Evolutionary conservation across 2,329 filamentous ascomycete genomes (phyloP), one percentile per base, ranked within the genome.

Genomic region (Ophiostoma triangulosporum): DNA sequence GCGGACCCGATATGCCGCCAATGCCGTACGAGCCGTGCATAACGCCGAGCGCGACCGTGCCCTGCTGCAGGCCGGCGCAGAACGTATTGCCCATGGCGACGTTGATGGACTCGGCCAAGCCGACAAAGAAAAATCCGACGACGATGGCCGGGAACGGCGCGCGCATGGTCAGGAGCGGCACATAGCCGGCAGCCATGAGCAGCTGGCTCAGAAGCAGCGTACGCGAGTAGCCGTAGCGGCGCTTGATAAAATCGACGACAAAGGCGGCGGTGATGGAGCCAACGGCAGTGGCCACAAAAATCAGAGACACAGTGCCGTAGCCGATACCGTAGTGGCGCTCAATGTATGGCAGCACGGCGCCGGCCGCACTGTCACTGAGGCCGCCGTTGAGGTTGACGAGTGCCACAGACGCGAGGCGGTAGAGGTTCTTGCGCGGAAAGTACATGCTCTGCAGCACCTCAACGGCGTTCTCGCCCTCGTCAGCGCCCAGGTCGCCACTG

Each of bases 341-440:
- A 66, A 94, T 85, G 62, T 88, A 88, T 0, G 88, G 87, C 60
- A 94, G 86, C 54, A 93, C 63, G 11, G 87, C 86, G 62, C 88
- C 88, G 1, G 86, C 80, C 0, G 84, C 82, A 40, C 81, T 78
- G 65, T 94, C 88, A 60, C 80, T 86, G 55, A 93, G 68, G 0
- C 86, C 88, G 60, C 83, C 82, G 2, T 75, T 74, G 57, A 93
- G 75, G 55, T 78, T 83, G 57, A 83, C 76, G 43, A 85, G 62
- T 58, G 83, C 88, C 14, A 76, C 73, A 11, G 78, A 74, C 9
- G 82, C 63, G 26, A 90, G 70, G 32, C 86, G 73, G 68, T 76
- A 90, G 57, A 78, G 81, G 64, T 88, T 90, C 76, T 80, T 86
- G 11, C 73, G 72, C 11, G 78, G 77, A 17, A 78, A 71, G 57